phyloP scores from a whole-genome alignment of 306 rosid species.

The Cucurbita ficifolia region DNA sequence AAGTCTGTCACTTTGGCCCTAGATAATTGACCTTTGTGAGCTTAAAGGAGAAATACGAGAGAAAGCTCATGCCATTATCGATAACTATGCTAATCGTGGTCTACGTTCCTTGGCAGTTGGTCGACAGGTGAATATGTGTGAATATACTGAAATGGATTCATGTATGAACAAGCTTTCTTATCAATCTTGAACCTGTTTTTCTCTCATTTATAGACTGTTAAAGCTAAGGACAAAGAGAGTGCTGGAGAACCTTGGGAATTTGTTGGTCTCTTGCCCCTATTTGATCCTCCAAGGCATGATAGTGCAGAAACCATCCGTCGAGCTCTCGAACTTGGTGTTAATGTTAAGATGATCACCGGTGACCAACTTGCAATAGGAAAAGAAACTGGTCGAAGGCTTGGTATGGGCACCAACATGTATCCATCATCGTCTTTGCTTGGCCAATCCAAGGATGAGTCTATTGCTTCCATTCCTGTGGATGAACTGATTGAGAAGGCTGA shows the following conservation, averaged over 20 bases:
- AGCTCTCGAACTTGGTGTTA: slow-evolving; percentile 86
- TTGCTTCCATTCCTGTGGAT: slow-evolving; percentile 60
- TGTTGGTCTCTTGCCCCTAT: slow-evolving; percentile 75
- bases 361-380: slow-evolving; percentile 95
- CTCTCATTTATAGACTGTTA: slow-evolving; percentile 31
- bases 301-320: slow-evolving; percentile 91
- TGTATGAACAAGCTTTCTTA: neutral
- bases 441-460: slow-evolving; percentile 39
- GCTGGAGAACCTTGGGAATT: slow-evolving; percentile 73
- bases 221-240: slow-evolving; percentile 61
- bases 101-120: slow-evolving; percentile 68
- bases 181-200: neutral
- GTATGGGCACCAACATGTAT: slow-evolving; percentile 97
- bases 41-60: slow-evolving; percentile 39
- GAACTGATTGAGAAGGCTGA: slow-evolving; percentile 93
- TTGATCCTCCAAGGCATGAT: slow-evolving; percentile 96
- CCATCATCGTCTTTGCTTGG: slow-evolving; percentile 85
- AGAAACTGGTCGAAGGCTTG: slow-evolving; percentile 93
- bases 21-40: slow-evolving; percentile 72
- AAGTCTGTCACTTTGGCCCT: neutral
- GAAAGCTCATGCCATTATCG: slow-evolving; percentile 50
- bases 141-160: neutral
- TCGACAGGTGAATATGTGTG: slow-evolving; percentile 44
- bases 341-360: slow-evolving; percentile 95
- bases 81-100: slow-evolving; percentile 59